phyloP scores from a whole-genome alignment of 2,329 filamentous ascomycete genomes.

The Penicillium sclerotiorum region DNA sequence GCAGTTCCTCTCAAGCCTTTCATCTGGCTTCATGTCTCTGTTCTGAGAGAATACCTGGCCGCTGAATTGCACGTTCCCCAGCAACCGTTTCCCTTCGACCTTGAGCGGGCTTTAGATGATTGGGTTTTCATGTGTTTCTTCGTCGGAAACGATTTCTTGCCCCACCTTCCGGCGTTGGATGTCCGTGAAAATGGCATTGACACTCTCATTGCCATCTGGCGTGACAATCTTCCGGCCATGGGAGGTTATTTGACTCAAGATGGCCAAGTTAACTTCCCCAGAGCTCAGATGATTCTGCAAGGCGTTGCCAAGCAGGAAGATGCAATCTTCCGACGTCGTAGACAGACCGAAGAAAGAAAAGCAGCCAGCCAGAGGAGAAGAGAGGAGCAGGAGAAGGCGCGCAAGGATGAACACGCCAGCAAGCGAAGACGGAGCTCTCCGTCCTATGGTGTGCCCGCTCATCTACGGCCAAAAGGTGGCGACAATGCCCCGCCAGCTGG shows the following conservation, averaged over 20 bases:
- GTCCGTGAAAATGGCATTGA: constrained; percentile 98
- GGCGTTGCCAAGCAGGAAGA: constrained; percentile 92
- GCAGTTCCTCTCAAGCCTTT: constrained; percentile 79
- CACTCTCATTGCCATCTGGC: constrained; percentile 94
- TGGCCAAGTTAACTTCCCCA: constrained; percentile 82
- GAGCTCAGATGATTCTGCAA: constrained; percentile 83
- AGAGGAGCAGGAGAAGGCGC: constrained; percentile 67
- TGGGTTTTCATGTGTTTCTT: constrained; percentile 99
- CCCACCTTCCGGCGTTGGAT: constrained; percentile 94
- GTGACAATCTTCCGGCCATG: constrained; percentile 87
- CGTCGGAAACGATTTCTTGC: constrained; percentile 96
- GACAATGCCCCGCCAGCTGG: constrained; percentile 45
- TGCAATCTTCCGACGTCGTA: constrained; percentile 84
- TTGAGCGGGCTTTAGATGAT: constrained; percentile 92
- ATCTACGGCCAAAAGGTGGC: constrained; percentile 28
- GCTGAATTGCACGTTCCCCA: constrained; percentile 83
- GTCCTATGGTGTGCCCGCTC: constrained; percentile 38
- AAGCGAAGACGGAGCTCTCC: constrained; percentile 50
- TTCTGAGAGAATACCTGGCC: constrained; percentile 89
- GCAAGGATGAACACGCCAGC: constrained; percentile 48
- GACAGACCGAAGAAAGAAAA: constrained; percentile 80
- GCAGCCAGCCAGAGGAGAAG: constrained; percentile 78
- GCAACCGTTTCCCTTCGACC: constrained; percentile 84
- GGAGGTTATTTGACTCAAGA: constrained; percentile 96
- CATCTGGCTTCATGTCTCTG: constrained; percentile 94